A percentile compares a stretch with the other conserved stretches of the same genome.
phyloP scores from a whole-genome alignment of 192 early-diverging fungal genomes.

The Polychytrium aggregatum region DNA sequence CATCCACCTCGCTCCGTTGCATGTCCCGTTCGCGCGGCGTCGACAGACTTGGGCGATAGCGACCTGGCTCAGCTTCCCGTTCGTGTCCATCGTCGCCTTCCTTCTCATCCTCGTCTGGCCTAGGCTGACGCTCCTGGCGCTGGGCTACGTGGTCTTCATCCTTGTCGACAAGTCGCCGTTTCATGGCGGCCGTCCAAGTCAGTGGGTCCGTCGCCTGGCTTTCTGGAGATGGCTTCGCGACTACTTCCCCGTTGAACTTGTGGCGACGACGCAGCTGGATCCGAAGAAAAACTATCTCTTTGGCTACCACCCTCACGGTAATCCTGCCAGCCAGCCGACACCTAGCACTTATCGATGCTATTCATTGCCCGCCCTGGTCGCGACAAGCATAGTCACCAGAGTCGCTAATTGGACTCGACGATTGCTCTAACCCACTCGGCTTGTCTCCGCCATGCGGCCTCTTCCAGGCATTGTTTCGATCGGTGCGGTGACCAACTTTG shows the following conservation, averaged over 20 bases:
- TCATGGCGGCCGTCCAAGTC: slow-evolving; percentile 49
- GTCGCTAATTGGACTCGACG: too few species aligned
- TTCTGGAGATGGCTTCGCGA: slow-evolving; percentile 60
- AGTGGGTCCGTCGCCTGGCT: slow-evolving; percentile 24
- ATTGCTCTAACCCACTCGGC: too few species aligned
- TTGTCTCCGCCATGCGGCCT: not conserved
- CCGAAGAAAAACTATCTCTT: slow-evolving; percentile 66
- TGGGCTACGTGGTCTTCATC: slow-evolving; percentile 57
- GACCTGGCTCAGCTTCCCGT: slow-evolving; percentile 48
- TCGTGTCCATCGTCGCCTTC: slow-evolving; percentile 43
- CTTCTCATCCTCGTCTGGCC: slow-evolving; percentile 55
- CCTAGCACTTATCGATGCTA: too few species aligned
- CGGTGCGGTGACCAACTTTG: slow-evolving; percentile 73
- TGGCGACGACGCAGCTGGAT: slow-evolving; percentile 67
- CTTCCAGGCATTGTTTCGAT: slow-evolving; percentile 67
- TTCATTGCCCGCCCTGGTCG: too few species aligned
- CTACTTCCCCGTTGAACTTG: slow-evolving; percentile 59
- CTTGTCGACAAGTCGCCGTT: slow-evolving; percentile 58
- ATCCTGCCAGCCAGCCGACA: too few species aligned
- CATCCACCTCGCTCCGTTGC: slow-evolving; percentile 48
- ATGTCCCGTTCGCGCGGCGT: slow-evolving; percentile 53
- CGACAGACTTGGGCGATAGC: slow-evolving; percentile 52
- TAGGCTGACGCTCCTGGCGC: slow-evolving; percentile 19
- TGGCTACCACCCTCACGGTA: slow-evolving; percentile 71
- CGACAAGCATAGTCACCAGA: too few species aligned